Evolutionary conservation across 169 alveolate species (phyloP), one percentile per base, ranked within the genome.

Genomic region (Eimeria falciformis): DNA sequence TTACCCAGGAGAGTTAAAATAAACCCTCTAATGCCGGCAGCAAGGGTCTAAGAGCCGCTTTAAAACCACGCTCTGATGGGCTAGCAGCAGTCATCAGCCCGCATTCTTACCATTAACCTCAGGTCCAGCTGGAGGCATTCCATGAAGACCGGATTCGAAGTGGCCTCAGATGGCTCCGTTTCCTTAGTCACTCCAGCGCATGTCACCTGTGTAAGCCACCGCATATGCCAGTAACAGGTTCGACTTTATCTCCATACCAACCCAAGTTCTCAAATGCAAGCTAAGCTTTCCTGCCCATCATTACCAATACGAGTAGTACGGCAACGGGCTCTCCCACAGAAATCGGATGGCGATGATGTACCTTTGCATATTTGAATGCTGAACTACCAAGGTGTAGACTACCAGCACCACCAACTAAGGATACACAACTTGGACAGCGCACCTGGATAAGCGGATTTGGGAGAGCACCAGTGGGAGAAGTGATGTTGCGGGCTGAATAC

Each of bases 121-220:
- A 86, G 33, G 18, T 94, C 95, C 71, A 95, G 91, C 69, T 91
- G 92, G 73, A 96, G 73, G 65, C 98, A 96, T 75, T 96, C 97
- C 95, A 96, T 92, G 93, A 91, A 96, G 43, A 95, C 96, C 53
- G 98, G 98, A 68, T 95, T 94, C 53, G 95, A 94, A 29, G 94
- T 95, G 78, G 93, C 94, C 40, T 90, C 90, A 56, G 88, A 94
- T 46, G 95, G 93, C 9, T 95, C 95, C 17, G 97, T 94, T 33
- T 95, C 95, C 84, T 94, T 94, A 89, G 95, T 92, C 40, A 92
- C 94, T n/a, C 97, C 97, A 62, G 95, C 91, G 93, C 97, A 96
- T 21, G 96, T 92, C 79, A 94, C 94, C 94, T 95, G 96, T 14
- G 91, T 53, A 37, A 55, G n/a, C 66, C 40, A 33, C 40, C 40